Percentiles rank a stretch among this genome's conserved stretches.
phyloP scores from a whole-genome alignment of 345 rosid species.

The Moricandia arvensis region DNA sequence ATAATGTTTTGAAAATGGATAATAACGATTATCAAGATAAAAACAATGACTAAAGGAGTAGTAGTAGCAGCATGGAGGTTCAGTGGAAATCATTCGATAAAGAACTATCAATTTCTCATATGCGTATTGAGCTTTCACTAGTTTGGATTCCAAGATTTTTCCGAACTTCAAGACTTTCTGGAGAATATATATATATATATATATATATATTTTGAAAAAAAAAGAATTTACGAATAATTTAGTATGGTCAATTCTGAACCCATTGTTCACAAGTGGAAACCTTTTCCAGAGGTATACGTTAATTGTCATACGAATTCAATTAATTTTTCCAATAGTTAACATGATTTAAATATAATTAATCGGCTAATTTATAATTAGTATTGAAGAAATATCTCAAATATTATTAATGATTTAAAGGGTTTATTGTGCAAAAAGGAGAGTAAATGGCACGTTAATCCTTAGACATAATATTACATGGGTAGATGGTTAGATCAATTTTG shows the following conservation, averaged over 20 bases:
- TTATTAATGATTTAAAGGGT: not conserved
- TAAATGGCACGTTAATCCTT: not conserved
- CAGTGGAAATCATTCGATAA: constrained; percentile 10
- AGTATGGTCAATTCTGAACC: constrained; percentile 4
- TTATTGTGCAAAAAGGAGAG: not conserved
- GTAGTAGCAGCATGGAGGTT: not conserved
- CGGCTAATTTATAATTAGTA: not conserved
- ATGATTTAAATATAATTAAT: not conserved
- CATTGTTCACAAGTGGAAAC: constrained; percentile 21
- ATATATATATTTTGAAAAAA: not conserved
- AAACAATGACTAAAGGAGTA: not conserved
- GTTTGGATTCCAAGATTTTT: constrained; percentile 3
- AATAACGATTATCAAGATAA: constrained; percentile 10
- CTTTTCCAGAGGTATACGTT: too few relatives aligned
- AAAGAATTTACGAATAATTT: constrained; percentile 12
- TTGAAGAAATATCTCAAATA: not conserved
- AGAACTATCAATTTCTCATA: not conserved
- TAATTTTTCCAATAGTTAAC: too few relatives aligned
- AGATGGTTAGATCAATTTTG: not conserved
- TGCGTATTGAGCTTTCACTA: not conserved
- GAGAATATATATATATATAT: too few relatives aligned
- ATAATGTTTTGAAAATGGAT: constrained; percentile 13
- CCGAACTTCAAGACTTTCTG: not conserved
- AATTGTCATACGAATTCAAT: too few relatives aligned
- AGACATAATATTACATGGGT: not conserved